Base-by-base conservation (phyloP, 371 early-diverging fungal species). In the Apophysomyces sp. region DNA sequence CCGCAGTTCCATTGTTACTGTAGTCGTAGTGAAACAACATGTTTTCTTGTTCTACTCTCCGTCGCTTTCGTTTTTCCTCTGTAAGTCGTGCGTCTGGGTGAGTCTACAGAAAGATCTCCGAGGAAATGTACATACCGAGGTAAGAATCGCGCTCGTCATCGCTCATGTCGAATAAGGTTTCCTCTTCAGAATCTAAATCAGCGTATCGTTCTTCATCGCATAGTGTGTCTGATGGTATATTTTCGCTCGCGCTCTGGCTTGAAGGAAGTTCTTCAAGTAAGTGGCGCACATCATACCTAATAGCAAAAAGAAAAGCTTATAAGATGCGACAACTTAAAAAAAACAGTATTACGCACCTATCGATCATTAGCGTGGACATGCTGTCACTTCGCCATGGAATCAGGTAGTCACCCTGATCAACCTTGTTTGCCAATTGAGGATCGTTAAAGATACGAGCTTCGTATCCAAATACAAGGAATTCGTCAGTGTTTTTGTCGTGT, bases 171-270 rank as follows among this genome's bases (percentile, higher is more conserved):
- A 61, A 66, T 27, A 62, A 34, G 7, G 29, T 18, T 34, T 64
- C 72, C 53, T 71, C 72, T 28, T 66, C 72, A 3, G 67, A 67
- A 53, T 61, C 62, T 21, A 71, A 55, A 57, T 71, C 72, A 7
- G 44, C 62, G 31, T 64, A 71, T 36, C 72, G 57, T 52, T 67
- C 67, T n/a, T 52, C 28, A 61, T 66, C 66, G 13, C 51, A 60
- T 1, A 29, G 26, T 12, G 15, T 36, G 4, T 61, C 44, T 24
- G 53, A 34, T 15, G 52, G 29, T 21, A 41, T 34, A 28, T 32
- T 27, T 2, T 12, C 12, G 5, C 16, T 37, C 12, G 15, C 39
- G 16, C 8, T 16, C 18, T 26, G 29, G 13, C 12, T 37, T 41
- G 28, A 28, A 12, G 34, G 32, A 15, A 64, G 52, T 18, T 56